Base-by-base conservation (phyloP, 371 early-diverging fungal genomes). In the Syncephalastrum racemosum region DNA sequence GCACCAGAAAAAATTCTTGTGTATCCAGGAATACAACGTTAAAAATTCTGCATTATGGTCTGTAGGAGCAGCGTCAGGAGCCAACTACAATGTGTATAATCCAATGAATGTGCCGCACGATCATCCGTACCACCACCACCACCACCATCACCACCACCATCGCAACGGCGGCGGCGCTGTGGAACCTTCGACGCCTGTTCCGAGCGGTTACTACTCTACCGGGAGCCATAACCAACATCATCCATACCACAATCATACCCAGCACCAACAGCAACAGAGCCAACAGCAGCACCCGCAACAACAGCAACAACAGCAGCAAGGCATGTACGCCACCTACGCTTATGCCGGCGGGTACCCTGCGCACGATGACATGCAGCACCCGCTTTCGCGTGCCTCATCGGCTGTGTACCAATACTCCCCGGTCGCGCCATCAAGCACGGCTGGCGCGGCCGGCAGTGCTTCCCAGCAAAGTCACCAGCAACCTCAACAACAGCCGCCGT, bases 251-350 rank as follows among this genome's bases (percentile, higher is more conserved):
- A 45, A 45, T 15, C 22, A 45, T 45, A 16, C 46, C 46, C 22
- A 45, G 10, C 46, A 16, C 1, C 46, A 45, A 15, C 46, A 16
- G 22, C 22, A 22, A 22, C 16, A 45, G 46, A 6, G 46, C 22
- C 46, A 45, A 15, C 46, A 19, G 3, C 46, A 19, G 16, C 46
- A 22, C 14, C 46, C 6, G n/a, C 46, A 45, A 6, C 46, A 31
- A 8, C 31, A 31, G 31, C 36, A 31, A 2, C 36, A 31, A 12
- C 36, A 31, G 6, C 36, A 31, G 36, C 36, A 31, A 31, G 36
- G 36, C 12, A 56, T 56, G 56, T 56, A 56, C 48, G 56, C 54
- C 25, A 45, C 54, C 44, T 56, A 56, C 25, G 56, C 48, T 4
- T 56, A 56, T 48, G 56, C 48, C 27, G 41, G 41, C 27, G 51